Conservation (phyloP, 1,139 yeast species). For the Candida pseudoviswanathii region DNA sequence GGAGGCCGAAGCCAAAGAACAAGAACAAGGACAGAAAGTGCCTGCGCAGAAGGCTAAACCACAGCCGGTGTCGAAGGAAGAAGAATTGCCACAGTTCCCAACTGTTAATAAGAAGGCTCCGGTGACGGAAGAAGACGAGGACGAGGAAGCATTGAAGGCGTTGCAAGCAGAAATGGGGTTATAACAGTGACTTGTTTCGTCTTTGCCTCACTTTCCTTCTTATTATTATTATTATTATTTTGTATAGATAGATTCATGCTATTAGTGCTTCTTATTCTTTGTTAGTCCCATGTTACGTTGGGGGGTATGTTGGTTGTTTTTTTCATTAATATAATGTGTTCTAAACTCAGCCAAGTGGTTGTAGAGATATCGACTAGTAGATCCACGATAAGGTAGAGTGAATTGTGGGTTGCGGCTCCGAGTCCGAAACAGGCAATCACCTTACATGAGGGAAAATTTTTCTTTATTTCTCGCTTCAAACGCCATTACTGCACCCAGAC, state of each 20-base stretch:
- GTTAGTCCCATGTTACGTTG: not conserved
- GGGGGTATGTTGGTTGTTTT: not conserved
- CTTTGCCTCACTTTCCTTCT: not conserved
- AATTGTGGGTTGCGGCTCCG: too few relatives aligned
- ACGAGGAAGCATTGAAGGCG: conserved; percentile 87
- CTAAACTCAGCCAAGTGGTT: too few relatives aligned
- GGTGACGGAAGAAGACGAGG: conserved; percentile 69
- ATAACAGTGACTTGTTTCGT: conserved; percentile 25
- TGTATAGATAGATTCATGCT: conserved; percentile 2
- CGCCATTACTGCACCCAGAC: too few relatives aligned
- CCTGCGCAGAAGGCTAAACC: conserved; percentile 21
- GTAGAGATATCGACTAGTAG: too few relatives aligned
- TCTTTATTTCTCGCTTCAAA: too few relatives aligned
- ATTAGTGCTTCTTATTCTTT: not conserved
- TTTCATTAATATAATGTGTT: not conserved
- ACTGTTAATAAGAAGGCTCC: conserved; percentile 43
- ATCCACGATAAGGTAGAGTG: too few relatives aligned
- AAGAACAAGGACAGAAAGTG: conserved; percentile 22
- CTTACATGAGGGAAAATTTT: too few relatives aligned
- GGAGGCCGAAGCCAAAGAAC: conserved; percentile 76
- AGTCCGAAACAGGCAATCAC: too few relatives aligned
- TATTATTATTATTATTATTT: not conserved
- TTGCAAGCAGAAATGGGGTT: conserved; percentile 95
- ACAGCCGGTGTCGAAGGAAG: conserved; percentile 17
- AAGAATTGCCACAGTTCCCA: conserved; percentile 51